Evolutionary conservation across 2,329 filamentous ascomycete species (phyloP).

Genomic region (Aspergillus neotritici): DNA sequence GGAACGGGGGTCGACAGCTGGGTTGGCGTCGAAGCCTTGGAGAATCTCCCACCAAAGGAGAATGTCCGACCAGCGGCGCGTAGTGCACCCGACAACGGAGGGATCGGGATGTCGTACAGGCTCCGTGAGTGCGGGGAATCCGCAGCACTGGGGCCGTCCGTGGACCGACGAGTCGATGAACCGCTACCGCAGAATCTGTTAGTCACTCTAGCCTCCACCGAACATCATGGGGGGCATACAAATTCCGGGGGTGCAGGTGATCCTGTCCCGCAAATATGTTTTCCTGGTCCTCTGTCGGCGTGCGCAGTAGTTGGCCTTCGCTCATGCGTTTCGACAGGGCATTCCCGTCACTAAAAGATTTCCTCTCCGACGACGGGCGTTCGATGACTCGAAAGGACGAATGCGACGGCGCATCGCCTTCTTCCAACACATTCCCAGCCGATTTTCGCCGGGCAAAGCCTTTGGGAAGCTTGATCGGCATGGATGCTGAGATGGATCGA

Average conservation of each 20-base stretch:
- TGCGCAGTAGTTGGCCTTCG: conserved; percentile 32
- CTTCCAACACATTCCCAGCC: conserved; percentile 50
- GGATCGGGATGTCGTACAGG: conserved; percentile 38
- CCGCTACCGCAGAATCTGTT: conserved; percentile 39
- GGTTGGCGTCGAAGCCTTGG: conserved; percentile 25
- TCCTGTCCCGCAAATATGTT: conserved; percentile 36
- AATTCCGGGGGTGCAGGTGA: conserved; percentile 29
- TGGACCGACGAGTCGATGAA: conserved; percentile 53
- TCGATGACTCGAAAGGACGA: conserved; percentile 53
- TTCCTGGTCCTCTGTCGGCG: conserved; percentile 32
- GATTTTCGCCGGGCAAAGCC: conserved; percentile 51
- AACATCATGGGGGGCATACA: conserved; percentile 25
- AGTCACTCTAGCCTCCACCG: background rate
- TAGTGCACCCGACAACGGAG: conserved; percentile 38
- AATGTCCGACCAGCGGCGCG: conserved; percentile 48
- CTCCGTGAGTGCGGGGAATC: conserved; percentile 34
- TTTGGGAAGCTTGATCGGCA: conserved; percentile 54
- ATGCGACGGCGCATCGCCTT: conserved; percentile 35
- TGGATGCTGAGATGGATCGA: conserved; percentile 20
- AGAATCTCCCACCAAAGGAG: conserved; percentile 47
- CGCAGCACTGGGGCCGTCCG: conserved; percentile 40
- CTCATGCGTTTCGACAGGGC: conserved; percentile 29
- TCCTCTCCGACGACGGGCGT: conserved; percentile 41
- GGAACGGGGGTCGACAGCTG: conserved; percentile 21
- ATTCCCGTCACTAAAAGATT: conserved; percentile 40